Percentiles rank a stretch among this genome's conserved stretches.
Conservation (phyloP, 257 asterid species). For the Plectranthus barbatus region DNA sequence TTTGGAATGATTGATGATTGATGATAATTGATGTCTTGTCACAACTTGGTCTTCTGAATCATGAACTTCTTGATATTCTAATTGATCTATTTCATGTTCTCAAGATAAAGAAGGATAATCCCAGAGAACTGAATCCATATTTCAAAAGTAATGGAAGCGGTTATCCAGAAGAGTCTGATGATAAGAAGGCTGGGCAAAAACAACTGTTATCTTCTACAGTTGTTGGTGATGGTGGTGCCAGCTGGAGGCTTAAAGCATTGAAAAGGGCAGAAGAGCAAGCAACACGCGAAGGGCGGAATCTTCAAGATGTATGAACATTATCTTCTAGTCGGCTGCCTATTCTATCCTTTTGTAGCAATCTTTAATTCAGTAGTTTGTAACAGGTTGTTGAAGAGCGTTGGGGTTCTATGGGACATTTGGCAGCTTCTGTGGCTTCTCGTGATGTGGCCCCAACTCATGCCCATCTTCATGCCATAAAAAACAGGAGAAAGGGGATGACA, state of each 20-base stretch:
- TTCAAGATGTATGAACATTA: slow-evolving; percentile 55
- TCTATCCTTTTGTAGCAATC: neutral
- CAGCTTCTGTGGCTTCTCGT: slow-evolving; percentile 79
- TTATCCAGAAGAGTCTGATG: slow-evolving; percentile 67
- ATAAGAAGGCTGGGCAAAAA: slow-evolving; percentile 22
- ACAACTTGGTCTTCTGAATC: neutral
- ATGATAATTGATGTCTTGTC: neutral
- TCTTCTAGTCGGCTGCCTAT: slow-evolving; percentile 1
- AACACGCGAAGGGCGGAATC: slow-evolving; percentile 76
- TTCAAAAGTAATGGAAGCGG: slow-evolving; percentile 63
- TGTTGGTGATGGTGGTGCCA: slow-evolving; percentile 99
- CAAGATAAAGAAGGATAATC: slow-evolving; percentile 59
- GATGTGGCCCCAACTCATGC: slow-evolving; percentile 76
- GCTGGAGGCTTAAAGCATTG: slow-evolving; percentile 97
- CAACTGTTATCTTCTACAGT: slow-evolving; percentile 45
- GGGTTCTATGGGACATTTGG: slow-evolving; percentile 82
- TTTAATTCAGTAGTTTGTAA: neutral
- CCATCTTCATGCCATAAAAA: slow-evolving; percentile 77
- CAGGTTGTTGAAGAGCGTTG: slow-evolving; percentile 96
- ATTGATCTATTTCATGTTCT: slow-evolving; percentile 1
- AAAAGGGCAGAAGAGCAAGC: slow-evolving; percentile 95
- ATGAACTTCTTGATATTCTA: neutral
- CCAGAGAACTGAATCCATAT: slow-evolving; percentile 81
- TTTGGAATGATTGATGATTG: neutral
- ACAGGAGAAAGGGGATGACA: slow-evolving; percentile 44